Percentiles rank a stretch among this genome's conserved stretches.
Evolutionary conservation across 2,329 filamentous ascomycete genomes (phyloP).

Genomic region (Fusarium paranaense): DNA sequence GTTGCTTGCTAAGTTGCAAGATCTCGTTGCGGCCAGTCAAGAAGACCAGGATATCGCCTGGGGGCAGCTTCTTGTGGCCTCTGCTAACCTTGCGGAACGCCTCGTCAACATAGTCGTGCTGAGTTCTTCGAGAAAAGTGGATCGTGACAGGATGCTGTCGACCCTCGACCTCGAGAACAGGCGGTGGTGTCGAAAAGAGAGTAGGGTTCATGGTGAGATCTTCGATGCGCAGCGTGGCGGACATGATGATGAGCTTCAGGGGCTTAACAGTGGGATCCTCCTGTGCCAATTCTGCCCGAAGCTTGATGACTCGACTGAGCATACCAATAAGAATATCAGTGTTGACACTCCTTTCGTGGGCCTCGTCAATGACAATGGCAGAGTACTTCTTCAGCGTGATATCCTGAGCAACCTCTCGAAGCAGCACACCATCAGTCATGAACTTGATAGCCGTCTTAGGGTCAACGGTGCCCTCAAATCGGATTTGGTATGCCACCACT

Average conservation of each 20-base stretch:
- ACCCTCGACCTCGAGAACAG: constrained; percentile 89
- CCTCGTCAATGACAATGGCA: constrained; percentile 93
- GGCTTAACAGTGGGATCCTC: constrained; percentile 80
- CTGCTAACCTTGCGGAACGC: constrained; percentile 87
- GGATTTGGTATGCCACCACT: constrained; percentile 90
- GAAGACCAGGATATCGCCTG: constrained; percentile 93
- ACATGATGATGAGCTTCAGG: constrained; percentile 97
- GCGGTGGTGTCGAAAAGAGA: constrained; percentile 82
- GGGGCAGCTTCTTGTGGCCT: constrained; percentile 90
- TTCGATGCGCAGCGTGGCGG: constrained; percentile 89
- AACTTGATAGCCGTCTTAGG: constrained; percentile 93
- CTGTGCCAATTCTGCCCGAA: constrained; percentile 79
- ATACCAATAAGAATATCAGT: constrained; percentile 99
- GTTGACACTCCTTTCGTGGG: constrained; percentile 96
- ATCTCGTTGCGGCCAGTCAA: constrained; percentile 96
- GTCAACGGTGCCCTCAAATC: constrained; percentile 88
- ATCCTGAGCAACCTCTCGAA: constrained; percentile 91
- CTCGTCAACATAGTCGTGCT: constrained; percentile 90
- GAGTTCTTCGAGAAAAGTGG: constrained; percentile 87
- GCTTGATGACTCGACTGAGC: constrained; percentile 89
- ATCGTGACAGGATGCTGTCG: constrained; percentile 90
- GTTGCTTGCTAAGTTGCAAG: constrained; percentile 78
- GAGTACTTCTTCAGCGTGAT: constrained; percentile 92
- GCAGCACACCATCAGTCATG: constrained; percentile 97
- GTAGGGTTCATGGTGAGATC: constrained; percentile 88